Evolutionary conservation across 768 basidiomycete genomes (phyloP), one percentile per base, ranked within the genome.

Genomic region (Lentinula edodes): DNA sequence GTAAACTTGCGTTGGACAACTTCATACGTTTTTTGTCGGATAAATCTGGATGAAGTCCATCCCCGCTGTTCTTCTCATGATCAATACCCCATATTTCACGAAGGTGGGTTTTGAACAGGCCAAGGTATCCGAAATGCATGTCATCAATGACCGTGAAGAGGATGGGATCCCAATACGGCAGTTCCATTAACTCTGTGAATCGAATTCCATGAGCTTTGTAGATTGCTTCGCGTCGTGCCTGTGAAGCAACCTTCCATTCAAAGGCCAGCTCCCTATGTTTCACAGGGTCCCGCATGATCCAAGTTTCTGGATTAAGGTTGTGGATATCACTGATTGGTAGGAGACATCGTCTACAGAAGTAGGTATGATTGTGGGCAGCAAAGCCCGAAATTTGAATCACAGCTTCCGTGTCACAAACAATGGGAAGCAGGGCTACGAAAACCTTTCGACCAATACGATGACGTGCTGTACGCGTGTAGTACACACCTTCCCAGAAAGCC

Each of bases 111-210:
- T 69, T 57, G 32, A 75, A 55, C 1, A 70, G 39, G 15, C 68
- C 68, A 16, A 78, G 1, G 69, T 60, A 45, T 80, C 75, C n/a
- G 76, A 65, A 0, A 28, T 28, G 28, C 28, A 28, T 28, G 28
- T 28, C 28, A 28, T 28, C 28, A 28, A 28, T 28, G 3, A 73
- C 67, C 0, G 68, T 48, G 39, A 68, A 72, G 1, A 20, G 48
- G 5, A 68, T 69, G 6, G 70, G 70, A 42, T 76, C 64, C 69
- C 72, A 78, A 64, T 78, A 78, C 0, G 73, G 71, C 6, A 79
- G 67, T 5, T 63, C 50, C 16, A 73, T 64, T 0, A 77, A 58
- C 12, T 69, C 65, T 0, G 71, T 70, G 66, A 68, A 78, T 0
- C 70, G 55, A 1, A 75, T 52, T 0, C 74, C 72, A 36, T 61